These are phyloP conservation scores for Casuarina cunninghamiana DNA, from an alignment of 306 rosid species.

Conservation along the genomic window DNA sequence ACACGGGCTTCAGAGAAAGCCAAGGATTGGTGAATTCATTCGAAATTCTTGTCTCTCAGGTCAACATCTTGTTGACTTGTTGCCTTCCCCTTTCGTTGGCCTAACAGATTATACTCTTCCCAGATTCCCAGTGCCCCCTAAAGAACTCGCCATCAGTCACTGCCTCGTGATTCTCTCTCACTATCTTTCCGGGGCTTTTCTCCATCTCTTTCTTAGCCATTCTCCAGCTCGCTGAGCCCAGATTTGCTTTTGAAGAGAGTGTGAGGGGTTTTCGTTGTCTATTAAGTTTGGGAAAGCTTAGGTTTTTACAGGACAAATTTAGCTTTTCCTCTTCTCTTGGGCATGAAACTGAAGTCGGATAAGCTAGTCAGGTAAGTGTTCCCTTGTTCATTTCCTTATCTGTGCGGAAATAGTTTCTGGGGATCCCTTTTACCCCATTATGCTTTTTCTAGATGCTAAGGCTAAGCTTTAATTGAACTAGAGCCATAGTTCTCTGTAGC, in stretches of 20 bases:
- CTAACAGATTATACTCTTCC: background rate
- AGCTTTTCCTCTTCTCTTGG: constrained; percentile 10
- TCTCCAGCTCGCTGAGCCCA: constrained; percentile 8
- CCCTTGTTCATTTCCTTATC: background rate
- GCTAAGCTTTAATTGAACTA: background rate
- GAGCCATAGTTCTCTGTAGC: constrained; percentile 3
- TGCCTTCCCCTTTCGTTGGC: background rate
- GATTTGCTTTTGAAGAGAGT: constrained; percentile 11
- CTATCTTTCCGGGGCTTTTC: background rate
- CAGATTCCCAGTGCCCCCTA: background rate
- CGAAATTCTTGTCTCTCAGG: background rate
- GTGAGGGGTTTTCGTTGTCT: background rate
- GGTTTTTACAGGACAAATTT: constrained; percentile 32
- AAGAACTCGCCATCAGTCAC: background rate
- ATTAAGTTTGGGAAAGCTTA: background rate
- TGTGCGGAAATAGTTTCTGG: background rate
- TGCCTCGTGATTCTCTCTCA: background rate
- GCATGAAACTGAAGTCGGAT: constrained; percentile 69
- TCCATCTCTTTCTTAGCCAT: background rate
- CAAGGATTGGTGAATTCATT: background rate
- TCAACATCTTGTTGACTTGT: background rate
- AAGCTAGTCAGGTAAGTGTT: constrained; percentile 70
- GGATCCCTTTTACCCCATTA: background rate
- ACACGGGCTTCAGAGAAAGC: background rate
- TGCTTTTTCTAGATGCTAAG: constrained; percentile 12